Evolutionary conservation across 352 stramenopile genomes (phyloP).

Genomic region (Pythium chondricola): DNA sequence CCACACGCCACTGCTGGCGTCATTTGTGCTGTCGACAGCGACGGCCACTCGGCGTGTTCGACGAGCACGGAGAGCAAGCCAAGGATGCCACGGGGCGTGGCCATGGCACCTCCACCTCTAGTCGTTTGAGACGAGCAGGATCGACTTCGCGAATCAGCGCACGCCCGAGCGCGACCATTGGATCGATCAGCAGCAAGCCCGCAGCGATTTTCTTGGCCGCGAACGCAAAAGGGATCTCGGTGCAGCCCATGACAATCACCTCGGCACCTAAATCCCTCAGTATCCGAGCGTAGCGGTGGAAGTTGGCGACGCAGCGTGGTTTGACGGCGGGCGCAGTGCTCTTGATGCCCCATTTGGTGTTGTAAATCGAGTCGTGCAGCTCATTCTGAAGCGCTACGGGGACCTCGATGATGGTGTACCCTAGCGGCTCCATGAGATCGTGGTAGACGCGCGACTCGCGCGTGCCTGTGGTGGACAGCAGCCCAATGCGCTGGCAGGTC

Average conservation of each 20-base stretch:
- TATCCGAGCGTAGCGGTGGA: slow-evolving; percentile 44
- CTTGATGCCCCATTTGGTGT: slow-evolving; percentile 69
- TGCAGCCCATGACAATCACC: slow-evolving; percentile 70
- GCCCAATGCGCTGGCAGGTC: slow-evolving; percentile 38
- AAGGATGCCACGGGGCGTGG: slow-evolving; percentile 9
- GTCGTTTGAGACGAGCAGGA: slow-evolving; percentile 33
- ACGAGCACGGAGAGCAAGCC: not conserved
- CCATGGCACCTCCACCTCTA: slow-evolving; percentile 15
- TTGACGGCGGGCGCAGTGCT: slow-evolving; percentile 57
- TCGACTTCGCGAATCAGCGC: slow-evolving; percentile 67
- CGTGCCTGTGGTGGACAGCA: slow-evolving; percentile 68
- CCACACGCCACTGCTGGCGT: no score
- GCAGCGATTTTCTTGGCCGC: slow-evolving; percentile 33
- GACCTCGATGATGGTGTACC: slow-evolving; percentile 56
- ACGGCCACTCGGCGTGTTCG: not conserved
- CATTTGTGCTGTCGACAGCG: slow-evolving; percentile 9
- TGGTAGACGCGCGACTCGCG: slow-evolving; percentile 59
- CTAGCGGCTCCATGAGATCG: slow-evolving; percentile 52
- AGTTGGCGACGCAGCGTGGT: slow-evolving; percentile 44
- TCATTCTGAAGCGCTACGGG: slow-evolving; percentile 38
- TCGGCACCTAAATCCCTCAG: slow-evolving; percentile 43
- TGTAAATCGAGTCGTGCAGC: slow-evolving; percentile 70
- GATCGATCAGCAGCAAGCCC: slow-evolving; percentile 53
- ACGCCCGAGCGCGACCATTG: slow-evolving; percentile 64
- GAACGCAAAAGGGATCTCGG: slow-evolving; percentile 75